phyloP scores from a whole-genome alignment of 495 filamentous ascomycete species.

The Penicillium pulvis region DNA sequence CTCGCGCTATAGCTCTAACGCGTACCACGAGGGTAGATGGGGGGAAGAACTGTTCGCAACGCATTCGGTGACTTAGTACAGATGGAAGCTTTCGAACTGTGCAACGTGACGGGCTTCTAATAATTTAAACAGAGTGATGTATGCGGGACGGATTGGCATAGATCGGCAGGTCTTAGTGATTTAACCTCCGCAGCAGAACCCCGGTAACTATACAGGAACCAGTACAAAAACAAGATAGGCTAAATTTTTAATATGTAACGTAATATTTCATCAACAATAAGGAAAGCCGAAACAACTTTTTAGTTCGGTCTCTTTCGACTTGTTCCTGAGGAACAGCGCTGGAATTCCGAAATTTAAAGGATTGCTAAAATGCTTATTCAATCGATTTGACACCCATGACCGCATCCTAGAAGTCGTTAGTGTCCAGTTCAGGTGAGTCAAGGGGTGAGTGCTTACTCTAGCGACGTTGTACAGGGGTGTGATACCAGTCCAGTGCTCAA shows the following conservation, averaged over 20 bases:
- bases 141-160: too few relatives aligned
- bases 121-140: too few relatives aligned
- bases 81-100: too few relatives aligned
- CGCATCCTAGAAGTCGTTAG: conserved; percentile 22
- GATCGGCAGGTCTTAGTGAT: not conserved
- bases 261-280: conserved; percentile 1
- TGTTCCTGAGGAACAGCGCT: conserved; percentile 4
- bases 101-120: too few relatives aligned
- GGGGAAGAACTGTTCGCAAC: too few relatives aligned
- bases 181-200: not conserved
- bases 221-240: not conserved
- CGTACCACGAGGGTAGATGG: too few relatives aligned
- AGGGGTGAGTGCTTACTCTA: conserved; percentile 37
- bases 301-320: conserved; percentile 4
- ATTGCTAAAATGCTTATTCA: conserved; percentile 10
- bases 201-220: not conserved
- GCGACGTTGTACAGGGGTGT: conserved; percentile 67
- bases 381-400: conserved; percentile 30
- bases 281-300: conserved; percentile 10
- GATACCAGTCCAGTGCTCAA: conserved; percentile 79
- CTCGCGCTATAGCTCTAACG: too few relatives aligned
- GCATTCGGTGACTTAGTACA: too few relatives aligned
- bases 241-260: not conserved
- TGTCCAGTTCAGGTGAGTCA: conserved; percentile 4
- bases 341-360: not conserved